Base-by-base conservation (phyloP, 225 moss, liverwort and hornwort species). In the Lunularia cruciata region DNA sequence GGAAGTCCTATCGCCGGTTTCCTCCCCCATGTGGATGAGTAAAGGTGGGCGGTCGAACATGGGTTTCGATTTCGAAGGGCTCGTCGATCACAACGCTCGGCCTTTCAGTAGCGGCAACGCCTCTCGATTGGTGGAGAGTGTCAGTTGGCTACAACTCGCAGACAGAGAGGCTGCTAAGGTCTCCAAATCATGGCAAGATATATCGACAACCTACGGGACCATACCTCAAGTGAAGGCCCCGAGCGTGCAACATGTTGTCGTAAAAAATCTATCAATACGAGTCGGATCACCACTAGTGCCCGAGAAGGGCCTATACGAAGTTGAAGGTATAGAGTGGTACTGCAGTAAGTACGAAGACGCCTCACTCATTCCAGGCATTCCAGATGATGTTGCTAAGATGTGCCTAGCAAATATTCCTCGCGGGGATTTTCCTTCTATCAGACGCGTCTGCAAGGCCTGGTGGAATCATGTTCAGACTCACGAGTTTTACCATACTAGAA, bases 391-490 rank as follows among this genome's bases (percentile, higher is more conserved):
- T 0, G 48, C 78, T 0, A 78, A 82, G 67, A 61, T 58, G 63
- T 66, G 65, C 51, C 71, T 82, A 26, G 82, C 77, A 22, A 77
- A 78, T 4, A 61, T 78, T 8, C 57, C 67, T 26, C 71, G 77
- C 5, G 77, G 63, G 63, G 82, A 82, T 63, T 78, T 82, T 63
- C 71, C 77, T 9, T 75, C 77, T 0, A 49, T 78, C 22, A 60
- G 82, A 35, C 60, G 77, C 65, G 82, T 82, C 9, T 60, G 61
- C 82, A 74, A 68, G 59, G 71, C 74, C 3, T 82, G 82, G 82
- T 75, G 60, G 78, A 40, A 82, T 33, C 71, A 74, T 8, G 36
- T 82, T 13, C 78, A 72, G 35, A 82, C 74, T 18, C 70, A 60
- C 28, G 82, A 82, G n/a, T 82, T 72, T 57, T 78, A 77, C 43